phyloP scores from a whole-genome alignment of 306 rosid species.

The Prunus padus region DNA sequence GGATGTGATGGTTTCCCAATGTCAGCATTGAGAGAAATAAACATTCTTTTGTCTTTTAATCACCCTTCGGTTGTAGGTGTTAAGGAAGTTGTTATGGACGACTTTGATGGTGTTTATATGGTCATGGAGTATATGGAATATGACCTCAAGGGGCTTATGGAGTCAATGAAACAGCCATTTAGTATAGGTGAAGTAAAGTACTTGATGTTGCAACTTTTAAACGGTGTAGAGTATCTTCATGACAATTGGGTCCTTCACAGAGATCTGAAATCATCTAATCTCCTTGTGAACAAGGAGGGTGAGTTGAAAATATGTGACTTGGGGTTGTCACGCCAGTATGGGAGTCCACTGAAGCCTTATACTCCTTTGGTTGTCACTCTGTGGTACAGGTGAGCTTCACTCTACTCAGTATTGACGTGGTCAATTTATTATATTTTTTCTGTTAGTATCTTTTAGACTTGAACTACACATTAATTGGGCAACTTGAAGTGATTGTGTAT shows the following conservation, averaged over 20 bases:
- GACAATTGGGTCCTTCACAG: conserved; percentile 94
- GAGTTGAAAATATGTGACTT: conserved; percentile 88
- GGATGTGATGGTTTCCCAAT: conserved; percentile 74
- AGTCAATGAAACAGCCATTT: conserved; percentile 62
- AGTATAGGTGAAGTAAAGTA: conserved; percentile 75
- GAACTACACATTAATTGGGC: too few relatives aligned
- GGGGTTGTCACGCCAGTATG: conserved; percentile 91
- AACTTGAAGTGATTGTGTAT: too few relatives aligned
- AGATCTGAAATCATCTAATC: conserved; percentile 89
- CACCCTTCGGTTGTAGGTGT: conserved; percentile 85
- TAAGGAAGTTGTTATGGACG: conserved; percentile 82
- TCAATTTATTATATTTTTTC: too few relatives aligned
- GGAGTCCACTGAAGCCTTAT: conserved; percentile 80
- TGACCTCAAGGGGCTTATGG: conserved; percentile 73
- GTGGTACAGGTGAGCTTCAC: conserved; percentile 50
- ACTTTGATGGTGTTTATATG: conserved; percentile 77
- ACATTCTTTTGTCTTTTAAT: conserved; percentile 76
- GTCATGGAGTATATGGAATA: conserved; percentile 93
- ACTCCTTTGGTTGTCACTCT: conserved; percentile 88
- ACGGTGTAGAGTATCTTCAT: conserved; percentile 89
- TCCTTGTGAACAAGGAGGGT: conserved; percentile 73
- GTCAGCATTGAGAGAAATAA: conserved; percentile 86
- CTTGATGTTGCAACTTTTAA: conserved; percentile 65
- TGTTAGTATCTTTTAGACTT: too few relatives aligned
- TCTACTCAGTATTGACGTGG: too few relatives aligned